phyloP scores from a whole-genome alignment of 805 yeast species.

The Yamadazyma akitaensis region DNA sequence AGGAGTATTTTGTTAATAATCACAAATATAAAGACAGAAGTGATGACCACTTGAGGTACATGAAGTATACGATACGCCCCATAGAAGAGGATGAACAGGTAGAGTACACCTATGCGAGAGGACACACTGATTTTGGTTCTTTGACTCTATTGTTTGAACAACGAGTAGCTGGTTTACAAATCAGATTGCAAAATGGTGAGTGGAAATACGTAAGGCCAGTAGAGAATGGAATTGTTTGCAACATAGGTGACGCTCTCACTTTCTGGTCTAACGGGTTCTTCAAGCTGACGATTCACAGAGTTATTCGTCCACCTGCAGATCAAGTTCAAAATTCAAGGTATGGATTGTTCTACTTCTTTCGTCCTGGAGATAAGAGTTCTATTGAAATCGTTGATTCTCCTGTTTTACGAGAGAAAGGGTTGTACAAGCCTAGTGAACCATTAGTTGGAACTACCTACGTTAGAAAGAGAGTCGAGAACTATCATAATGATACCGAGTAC shows the following conservation, averaged over 20 bases:
- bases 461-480: conserved; percentile 25
- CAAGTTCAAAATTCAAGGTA: conserved; percentile 28
- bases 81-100: conserved; percentile 28
- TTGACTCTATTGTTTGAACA: conserved; percentile 33
- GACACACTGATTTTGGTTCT: conserved; percentile 37
- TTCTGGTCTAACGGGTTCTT: conserved; percentile 37
- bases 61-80: conserved; percentile 30
- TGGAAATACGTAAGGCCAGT: conserved; percentile 37
- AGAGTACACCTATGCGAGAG: conserved; percentile 31
- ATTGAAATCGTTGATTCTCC: conserved; percentile 32
- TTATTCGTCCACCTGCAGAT: conserved; percentile 33
- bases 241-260: conserved; percentile 33
- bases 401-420: conserved; percentile 25
- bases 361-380: conserved; percentile 29
- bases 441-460: conserved; percentile 30
- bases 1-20: conserved; percentile 28
- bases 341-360: conserved; percentile 33
- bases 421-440: conserved; percentile 22
- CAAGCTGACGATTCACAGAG: conserved; percentile 34
- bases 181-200: conserved; percentile 23
- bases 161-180: conserved; percentile 34
- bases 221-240: conserved; percentile 29
- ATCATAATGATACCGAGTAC: conserved; percentile 21
- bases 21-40: conserved; percentile 31
- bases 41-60: conserved; percentile 32